phyloP scores from a whole-genome alignment of 306 rosid genomes.

The Pterocarpus macrocarpus region DNA sequence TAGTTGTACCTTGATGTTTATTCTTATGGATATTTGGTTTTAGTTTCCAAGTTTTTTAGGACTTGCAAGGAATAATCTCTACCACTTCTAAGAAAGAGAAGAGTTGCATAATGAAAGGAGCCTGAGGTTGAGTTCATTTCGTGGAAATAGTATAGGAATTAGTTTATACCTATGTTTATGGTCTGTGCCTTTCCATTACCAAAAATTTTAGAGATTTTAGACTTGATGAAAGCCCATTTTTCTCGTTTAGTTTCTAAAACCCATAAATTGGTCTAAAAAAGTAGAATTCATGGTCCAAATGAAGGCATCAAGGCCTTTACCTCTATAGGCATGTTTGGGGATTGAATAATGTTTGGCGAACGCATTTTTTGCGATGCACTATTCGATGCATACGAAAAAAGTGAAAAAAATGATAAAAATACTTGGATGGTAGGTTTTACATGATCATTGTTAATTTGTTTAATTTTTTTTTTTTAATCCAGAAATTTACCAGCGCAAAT shows the following conservation, averaged over 20 bases:
- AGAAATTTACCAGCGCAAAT: too few species aligned
- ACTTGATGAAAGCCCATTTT: neutral
- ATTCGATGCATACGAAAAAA: too few species aligned
- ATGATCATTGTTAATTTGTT: too few species aligned
- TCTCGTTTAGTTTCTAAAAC: neutral
- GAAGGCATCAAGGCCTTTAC: neutral
- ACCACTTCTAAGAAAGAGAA: too few species aligned
- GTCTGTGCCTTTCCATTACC: neutral
- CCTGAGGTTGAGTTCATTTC: neutral
- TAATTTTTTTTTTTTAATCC: too few species aligned
- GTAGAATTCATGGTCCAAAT: neutral
- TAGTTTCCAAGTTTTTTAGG: neutral
- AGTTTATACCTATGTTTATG: neutral
- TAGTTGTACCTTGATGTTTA: slow-evolving; percentile 8
- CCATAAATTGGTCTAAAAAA: neutral
- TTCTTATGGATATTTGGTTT: slow-evolving; percentile 5
- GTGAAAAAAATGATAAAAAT: too few species aligned
- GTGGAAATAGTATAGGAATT: neutral
- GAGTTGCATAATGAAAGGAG: too few species aligned
- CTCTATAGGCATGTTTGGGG: too few species aligned
- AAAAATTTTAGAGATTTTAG: neutral
- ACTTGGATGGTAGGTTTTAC: too few species aligned
- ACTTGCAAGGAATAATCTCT: neutral
- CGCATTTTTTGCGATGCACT: too few species aligned
- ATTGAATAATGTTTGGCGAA: too few species aligned